Evolutionary conservation across 2,329 filamentous ascomycete species (phyloP), one percentile per base, ranked within the genome.

Genomic region (Fonsecaea multimorphosa): DNA sequence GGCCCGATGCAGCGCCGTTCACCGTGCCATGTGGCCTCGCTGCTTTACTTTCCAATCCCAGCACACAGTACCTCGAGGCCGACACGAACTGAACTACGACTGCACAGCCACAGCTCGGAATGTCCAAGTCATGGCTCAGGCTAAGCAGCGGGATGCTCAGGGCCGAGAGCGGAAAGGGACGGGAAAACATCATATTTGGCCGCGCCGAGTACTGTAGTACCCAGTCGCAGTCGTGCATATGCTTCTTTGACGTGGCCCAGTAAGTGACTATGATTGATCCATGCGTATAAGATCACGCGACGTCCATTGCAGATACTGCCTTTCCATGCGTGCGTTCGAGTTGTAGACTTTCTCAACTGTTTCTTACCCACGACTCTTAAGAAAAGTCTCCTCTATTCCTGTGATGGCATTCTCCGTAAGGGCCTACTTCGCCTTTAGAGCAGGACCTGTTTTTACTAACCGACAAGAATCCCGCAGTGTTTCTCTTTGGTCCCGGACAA

Each of bases 401-500:
- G n/a, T 32, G 12, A 60, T 64, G 62, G 56, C 56, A 22, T n/a
- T 44, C 19, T 60, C 62, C 16, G 62, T 64, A 36, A 38, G 58
- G 27, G 46, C n/a, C 32, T 24, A 16, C 22, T 16, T 38, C 12
- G 22, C 6, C 5, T 44, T 8, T 19, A 55, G 29, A 36, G 31
- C 29, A n/a, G 12, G 61, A 32, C 31, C 32, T 16, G 9, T 8
- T 32, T 27, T 36, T 24, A 22, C 49, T 58, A 31, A 61, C 52
- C 31, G 9, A 36, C 12, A 34, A 76, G 63, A 82, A 82, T 63
- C 79, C 78, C 1, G 80, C 79, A 0, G 77, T 79, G 54, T 72
- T 82, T 1, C 75, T 82, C 1, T 80, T 81, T 61, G 76, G 75
- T 1, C 71, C 80, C 0, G 73, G 74, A 19, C 73, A 76, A 40